phyloP scores from a whole-genome alignment of 1,284 basidiomycete genomes.

The Schizophyllum commune region DNA sequence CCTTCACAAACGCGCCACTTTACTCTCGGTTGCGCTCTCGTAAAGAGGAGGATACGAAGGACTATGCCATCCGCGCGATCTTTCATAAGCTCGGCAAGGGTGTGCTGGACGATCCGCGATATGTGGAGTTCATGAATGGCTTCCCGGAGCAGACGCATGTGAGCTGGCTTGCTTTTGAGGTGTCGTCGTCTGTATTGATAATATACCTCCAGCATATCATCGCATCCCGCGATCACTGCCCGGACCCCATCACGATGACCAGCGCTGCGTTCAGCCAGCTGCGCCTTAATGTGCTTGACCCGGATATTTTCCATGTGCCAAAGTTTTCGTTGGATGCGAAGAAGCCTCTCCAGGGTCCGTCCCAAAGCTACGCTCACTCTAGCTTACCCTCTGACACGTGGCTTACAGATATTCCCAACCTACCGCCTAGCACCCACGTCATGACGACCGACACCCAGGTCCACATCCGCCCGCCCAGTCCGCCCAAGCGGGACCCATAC shows the following conservation, averaged over 20 bases:
- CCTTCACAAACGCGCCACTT: constrained; percentile 43
- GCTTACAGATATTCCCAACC: constrained; percentile 32
- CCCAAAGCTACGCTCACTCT: constrained; percentile 1
- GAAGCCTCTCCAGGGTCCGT: constrained; percentile 34
- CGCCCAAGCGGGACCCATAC: constrained; percentile 28
- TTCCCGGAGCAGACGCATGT: constrained; percentile 59
- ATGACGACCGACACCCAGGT: constrained; percentile 29
- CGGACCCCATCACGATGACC: constrained; percentile 70
- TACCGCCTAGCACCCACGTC: constrained; percentile 38
- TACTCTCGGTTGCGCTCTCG: constrained; percentile 42
- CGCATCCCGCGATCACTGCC: constrained; percentile 48
- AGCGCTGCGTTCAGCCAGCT: constrained; percentile 69
- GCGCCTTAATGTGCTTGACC: constrained; percentile 66
- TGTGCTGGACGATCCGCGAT: constrained; percentile 64
- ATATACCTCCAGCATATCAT: constrained; percentile 50
- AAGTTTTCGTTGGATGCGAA: constrained; percentile 32
- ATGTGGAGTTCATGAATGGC: constrained; percentile 63
- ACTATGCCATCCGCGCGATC: constrained; percentile 46
- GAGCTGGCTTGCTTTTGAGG: constrained; percentile 14
- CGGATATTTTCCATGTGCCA: constrained; percentile 68
- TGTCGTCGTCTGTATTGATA: not conserved
- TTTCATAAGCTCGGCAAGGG: constrained; percentile 62
- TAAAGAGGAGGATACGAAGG: constrained; percentile 30
- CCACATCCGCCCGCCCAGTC: constrained; percentile 35
- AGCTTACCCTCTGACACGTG: not conserved